A percentile compares a stretch with the other conserved stretches of the same genome.
Conservation (phyloP, 2,329 filamentous ascomycete genomes). For the Monosporascus ibericus region DNA sequence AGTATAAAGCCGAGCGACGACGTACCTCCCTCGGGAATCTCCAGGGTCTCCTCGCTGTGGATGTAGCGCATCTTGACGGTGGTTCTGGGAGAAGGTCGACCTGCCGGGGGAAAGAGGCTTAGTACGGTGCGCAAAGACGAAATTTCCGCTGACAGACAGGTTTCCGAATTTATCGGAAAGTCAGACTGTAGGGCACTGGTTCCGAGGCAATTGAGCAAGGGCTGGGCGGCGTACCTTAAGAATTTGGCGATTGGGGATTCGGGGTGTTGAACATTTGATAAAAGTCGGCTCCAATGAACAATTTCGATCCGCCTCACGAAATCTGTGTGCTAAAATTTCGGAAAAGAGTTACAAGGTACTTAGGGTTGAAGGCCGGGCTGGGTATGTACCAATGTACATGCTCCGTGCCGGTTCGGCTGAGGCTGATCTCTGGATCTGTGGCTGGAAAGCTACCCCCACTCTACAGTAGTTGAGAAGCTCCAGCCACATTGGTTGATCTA, state of each 20-base stretch:
- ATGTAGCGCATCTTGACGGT: slow-evolving; percentile 98
- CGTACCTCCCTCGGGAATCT: slow-evolving; percentile 95
- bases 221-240: neutral
- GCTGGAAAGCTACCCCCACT: no score
- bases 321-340: slow-evolving; percentile 1
- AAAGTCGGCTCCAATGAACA: neutral
- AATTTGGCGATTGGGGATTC: neutral
- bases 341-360: neutral
- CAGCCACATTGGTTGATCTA: no score
- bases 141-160: neutral
- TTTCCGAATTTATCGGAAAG: neutral
- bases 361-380: neutral
- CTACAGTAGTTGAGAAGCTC: no score
- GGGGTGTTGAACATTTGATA: neutral
- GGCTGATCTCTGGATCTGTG: no score
- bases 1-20: slow-evolving; percentile 23
- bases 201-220: neutral
- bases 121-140: neutral
- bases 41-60: slow-evolving; percentile 93
- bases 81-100: slow-evolving; percentile 24
- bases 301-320: neutral
- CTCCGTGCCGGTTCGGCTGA: no score
- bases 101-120: slow-evolving; percentile 5
- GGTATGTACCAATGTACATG: neutral
- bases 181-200: neutral